phyloP scores from a whole-genome alignment of 139 green algal species.

The Raphidocelis subcapitata region DNA sequence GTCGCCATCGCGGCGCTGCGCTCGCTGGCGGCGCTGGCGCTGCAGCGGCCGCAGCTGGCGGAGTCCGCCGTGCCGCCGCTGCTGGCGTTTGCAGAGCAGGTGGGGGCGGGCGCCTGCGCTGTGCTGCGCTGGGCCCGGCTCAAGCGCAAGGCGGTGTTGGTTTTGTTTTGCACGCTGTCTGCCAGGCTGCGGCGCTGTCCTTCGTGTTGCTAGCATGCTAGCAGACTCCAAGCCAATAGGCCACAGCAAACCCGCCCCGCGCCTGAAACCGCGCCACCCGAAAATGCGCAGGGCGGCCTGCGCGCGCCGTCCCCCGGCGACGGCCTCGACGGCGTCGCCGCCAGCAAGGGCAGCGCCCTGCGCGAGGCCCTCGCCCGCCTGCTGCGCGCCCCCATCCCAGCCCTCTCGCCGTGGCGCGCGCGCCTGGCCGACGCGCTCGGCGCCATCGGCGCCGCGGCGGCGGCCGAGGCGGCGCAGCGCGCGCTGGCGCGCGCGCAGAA shows the following conservation, averaged over 20 bases:
- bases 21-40: constrained; percentile 21
- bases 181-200: too few relatives aligned
- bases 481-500: background rate
- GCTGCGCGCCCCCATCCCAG: constrained; percentile 2
- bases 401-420: background rate
- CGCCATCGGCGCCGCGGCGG: background rate
- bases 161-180: too few relatives aligned
- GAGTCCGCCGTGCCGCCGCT: constrained; percentile 13
- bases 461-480: background rate
- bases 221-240: too few relatives aligned
- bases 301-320: background rate
- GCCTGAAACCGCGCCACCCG: too few relatives aligned
- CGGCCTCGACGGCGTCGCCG: background rate
- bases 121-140: too few relatives aligned
- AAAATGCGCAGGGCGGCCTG: background rate
- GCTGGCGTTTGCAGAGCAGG: constrained; percentile 33
- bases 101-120: background rate
- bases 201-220: too few relatives aligned
- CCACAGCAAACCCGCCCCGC: too few relatives aligned
- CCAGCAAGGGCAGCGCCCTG: constrained; percentile 30
- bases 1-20: constrained; percentile 34
- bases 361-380: constrained; percentile 13
- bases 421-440: background rate
- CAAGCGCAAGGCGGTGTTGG: too few relatives aligned
- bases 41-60: constrained; percentile 46